A percentile compares a stretch with the other conserved stretches of the same genome.
Conservation (phyloP, 345 rosid species). For the Excoecaria agallocha region DNA sequence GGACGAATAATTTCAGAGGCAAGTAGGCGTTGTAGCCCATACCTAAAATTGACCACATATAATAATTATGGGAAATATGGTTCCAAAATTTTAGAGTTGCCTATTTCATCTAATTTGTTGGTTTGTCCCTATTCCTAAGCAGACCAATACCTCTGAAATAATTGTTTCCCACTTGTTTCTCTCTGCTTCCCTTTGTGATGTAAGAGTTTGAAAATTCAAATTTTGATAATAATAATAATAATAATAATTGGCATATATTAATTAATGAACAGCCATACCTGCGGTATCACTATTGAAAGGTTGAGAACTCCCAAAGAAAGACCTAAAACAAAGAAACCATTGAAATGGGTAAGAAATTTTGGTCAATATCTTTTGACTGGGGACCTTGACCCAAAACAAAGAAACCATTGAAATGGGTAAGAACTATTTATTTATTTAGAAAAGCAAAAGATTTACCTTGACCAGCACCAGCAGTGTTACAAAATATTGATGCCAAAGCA, state of each 20-base stretch:
- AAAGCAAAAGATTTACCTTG: constrained; percentile 53
- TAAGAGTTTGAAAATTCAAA: too few species aligned
- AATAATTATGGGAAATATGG: neutral
- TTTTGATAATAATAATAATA: neutral
- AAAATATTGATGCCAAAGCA: constrained; percentile 89
- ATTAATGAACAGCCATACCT: constrained; percentile 31
- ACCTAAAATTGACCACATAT: neutral
- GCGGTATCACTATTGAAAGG: constrained; percentile 75
- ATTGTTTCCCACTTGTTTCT: neutral
- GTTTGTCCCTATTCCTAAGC: neutral
- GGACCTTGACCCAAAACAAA: constrained; percentile 43
- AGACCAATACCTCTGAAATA: neutral
- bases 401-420: too few species aligned
- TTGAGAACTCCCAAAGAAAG: constrained; percentile 84
- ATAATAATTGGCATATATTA: neutral
- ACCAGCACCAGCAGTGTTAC: constrained; percentile 56
- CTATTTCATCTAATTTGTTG: neutral
- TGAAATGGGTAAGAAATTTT: too few species aligned
- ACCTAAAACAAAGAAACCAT: constrained; percentile 38
- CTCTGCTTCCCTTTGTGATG: neutral
- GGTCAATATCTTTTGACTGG: neutral
- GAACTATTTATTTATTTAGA: too few species aligned
- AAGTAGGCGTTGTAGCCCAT: constrained; percentile 4
- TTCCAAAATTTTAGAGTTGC: neutral
- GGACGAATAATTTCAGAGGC: constrained; percentile 4